Evolutionary conservation across 2,329 filamentous ascomycete species (phyloP).

Genomic region (Claviceps africana): DNA sequence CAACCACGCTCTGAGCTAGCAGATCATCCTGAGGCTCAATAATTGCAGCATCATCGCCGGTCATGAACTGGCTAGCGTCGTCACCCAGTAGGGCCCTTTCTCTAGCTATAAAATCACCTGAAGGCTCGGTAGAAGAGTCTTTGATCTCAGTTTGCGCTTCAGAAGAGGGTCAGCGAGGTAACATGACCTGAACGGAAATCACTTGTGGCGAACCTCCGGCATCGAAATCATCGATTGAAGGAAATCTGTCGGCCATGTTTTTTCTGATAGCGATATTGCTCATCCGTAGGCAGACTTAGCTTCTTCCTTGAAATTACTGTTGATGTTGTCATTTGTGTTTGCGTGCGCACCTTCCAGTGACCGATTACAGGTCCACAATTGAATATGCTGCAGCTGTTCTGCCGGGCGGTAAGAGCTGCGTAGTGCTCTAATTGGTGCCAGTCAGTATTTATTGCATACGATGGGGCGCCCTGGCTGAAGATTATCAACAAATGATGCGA

Average conservation of each 20-base stretch:
- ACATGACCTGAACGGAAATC: slow-evolving; percentile 11
- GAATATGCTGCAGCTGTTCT: slow-evolving; percentile 15
- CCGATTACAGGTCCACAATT: slow-evolving; percentile 5
- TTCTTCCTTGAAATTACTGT: not conserved
- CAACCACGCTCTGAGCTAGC: slow-evolving; percentile 49
- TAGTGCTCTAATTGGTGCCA: not conserved
- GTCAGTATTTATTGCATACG: slow-evolving; percentile 5
- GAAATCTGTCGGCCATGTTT: slow-evolving; percentile 63
- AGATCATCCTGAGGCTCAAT: slow-evolving; percentile 56
- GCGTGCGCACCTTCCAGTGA: not conserved
- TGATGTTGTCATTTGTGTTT: not conserved
- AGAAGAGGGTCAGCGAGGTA: slow-evolving; percentile 1
- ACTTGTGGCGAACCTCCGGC: slow-evolving; percentile 36
- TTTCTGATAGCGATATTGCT: slow-evolving; percentile 8
- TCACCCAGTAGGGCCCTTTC: slow-evolving; percentile 86
- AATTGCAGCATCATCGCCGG: slow-evolving; percentile 54
- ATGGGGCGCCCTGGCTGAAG: not conserved
- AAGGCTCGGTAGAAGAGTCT: slow-evolving; percentile 41
- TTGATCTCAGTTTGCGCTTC: slow-evolving; percentile 55
- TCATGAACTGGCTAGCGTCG: slow-evolving; percentile 81
- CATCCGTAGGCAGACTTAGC: not conserved
- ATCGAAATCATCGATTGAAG: slow-evolving; percentile 67
- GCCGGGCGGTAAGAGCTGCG: slow-evolving; percentile 21
- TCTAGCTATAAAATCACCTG: slow-evolving; percentile 74
- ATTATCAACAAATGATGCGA: not conserved